Evolutionary conservation across 371 early-diverging fungal genomes (phyloP), one percentile per base, ranked within the genome.

Genomic region (Dichotomocladium elegans): DNA sequence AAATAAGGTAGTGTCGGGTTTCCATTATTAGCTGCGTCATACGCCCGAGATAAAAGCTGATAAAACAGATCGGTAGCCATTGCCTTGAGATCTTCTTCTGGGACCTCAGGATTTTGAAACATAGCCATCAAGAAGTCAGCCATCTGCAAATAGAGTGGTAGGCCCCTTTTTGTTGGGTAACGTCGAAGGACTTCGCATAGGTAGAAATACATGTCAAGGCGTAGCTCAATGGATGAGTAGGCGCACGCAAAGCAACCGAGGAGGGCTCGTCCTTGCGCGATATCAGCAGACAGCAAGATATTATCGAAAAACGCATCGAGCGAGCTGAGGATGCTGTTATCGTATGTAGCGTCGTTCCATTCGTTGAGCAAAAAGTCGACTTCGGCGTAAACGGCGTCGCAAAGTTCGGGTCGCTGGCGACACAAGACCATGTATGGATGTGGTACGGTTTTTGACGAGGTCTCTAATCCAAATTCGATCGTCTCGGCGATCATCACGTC

Each of bases 371-470:
- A 24, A 34, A 48, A 58, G n/a, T 65, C 70, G 5, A 63, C 15
- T 49, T 72, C 61, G 12, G 55, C 35, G 9, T 70, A 40, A 1
- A 76, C 8, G 10, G 43, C 44, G 24, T 47, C 47, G 30, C 53
- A 58, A 15, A 68, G 30, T 0, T 51, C 35, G 4, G 68, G 68
- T 14, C 63, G 55, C 47, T 76, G 64, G 11, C 58, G 58, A 24
- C 61, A 25, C 14, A 76, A 41, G 4, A 48, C 17, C 6, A 63
- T 47, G 27, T 60, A 72, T 0, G 72, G 76, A 47, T 63, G 59
- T 27, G 27, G 25, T 21, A 42, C 54, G 47, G 56, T 27, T 48
- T 47, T 29, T 45, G 22, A 42, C 17, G 30, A 47, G 10, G 49
- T 14, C 24, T 33, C 31, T 21, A 48, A 14, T 47, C n/a, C 11